phyloP scores from a whole-genome alignment of 495 filamentous ascomycete species.

The Apodospora peruviana region DNA sequence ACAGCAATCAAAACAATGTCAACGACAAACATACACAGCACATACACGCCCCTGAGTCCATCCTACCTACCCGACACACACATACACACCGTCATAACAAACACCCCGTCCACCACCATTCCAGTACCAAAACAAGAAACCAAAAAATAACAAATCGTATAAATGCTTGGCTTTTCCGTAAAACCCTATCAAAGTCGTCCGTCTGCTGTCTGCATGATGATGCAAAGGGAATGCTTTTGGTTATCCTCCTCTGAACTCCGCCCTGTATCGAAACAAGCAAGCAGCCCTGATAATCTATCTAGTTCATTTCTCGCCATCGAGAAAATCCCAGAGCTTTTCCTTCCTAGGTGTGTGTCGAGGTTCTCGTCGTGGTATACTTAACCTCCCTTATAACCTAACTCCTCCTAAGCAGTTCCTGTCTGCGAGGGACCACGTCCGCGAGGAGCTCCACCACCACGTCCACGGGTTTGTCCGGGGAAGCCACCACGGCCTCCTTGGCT shows the following conservation, averaged over 20 bases:
- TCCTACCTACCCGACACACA: no score
- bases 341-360: no score
- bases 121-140: background rate
- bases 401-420: slow-evolving; percentile 21
- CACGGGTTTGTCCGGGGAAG: slow-evolving; percentile 51
- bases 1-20: no score
- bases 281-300: background rate
- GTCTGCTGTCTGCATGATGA: background rate
- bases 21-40: no score
- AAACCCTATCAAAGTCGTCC: slow-evolving; percentile 1
- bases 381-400: background rate
- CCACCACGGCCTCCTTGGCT: slow-evolving; percentile 61
- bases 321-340: no score
- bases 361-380: background rate
- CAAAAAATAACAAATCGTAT: background rate
- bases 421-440: slow-evolving; percentile 41
- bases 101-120: background rate
- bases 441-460: slow-evolving; percentile 55
- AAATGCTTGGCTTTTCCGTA: slow-evolving; percentile 2
- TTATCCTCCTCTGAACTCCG: background rate
- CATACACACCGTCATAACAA: no score
- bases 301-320: background rate
- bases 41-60: no score
- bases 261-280: background rate
- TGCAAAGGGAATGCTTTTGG: background rate